phyloP scores from a whole-genome alignment of 306 rosid species.

The Datisca glomerata region DNA sequence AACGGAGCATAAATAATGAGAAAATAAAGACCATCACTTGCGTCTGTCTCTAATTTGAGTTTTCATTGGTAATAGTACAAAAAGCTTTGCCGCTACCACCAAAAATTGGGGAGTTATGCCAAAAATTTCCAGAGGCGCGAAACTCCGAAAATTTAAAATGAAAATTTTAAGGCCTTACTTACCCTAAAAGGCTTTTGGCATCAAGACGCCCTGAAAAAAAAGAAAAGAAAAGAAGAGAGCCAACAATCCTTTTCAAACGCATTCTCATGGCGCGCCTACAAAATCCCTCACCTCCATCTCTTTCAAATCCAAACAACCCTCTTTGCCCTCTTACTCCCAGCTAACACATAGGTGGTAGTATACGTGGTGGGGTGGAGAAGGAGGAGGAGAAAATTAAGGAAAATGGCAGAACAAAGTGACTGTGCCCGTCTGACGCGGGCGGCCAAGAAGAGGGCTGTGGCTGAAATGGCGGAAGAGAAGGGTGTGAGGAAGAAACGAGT shows the following conservation, averaged over 20 bases:
- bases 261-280: neutral
- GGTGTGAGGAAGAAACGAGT: slow-evolving; percentile 33
- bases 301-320: neutral
- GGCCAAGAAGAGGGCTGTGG: slow-evolving; percentile 15
- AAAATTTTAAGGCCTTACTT: too few species aligned
- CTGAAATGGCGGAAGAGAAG: neutral
- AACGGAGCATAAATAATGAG: too few species aligned
- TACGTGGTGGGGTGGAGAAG: neutral
- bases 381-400: neutral
- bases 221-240: neutral
- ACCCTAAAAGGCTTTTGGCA: too few species aligned
- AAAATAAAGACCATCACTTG: too few species aligned
- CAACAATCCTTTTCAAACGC: neutral
- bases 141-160: too few species aligned
- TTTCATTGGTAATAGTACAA: too few species aligned
- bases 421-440: slow-evolving; percentile 16
- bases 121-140: too few species aligned
- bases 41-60: too few species aligned
- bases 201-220: too few species aligned
- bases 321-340: neutral
- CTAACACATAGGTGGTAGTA: neutral
- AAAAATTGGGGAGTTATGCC: too few species aligned
- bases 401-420: slow-evolving; percentile 18
- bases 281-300: neutral
- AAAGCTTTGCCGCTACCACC: too few species aligned